These are phyloP conservation scores for Gossypium ekmanianum DNA, from an alignment of 345 rosid genomes.

Conservation along the genomic window DNA sequence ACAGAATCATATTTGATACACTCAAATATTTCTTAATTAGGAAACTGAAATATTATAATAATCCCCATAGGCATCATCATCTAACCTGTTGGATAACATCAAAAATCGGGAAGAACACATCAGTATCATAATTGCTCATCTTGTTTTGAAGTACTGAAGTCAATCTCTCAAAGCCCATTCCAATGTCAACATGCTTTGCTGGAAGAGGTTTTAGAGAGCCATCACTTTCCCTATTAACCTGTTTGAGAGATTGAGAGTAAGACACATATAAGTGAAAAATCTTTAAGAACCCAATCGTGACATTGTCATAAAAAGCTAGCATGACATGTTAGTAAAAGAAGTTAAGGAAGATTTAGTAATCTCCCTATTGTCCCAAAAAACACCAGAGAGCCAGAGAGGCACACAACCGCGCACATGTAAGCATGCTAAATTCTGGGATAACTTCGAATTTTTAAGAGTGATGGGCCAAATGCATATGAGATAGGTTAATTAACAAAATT, in stretches of 20 bases:
- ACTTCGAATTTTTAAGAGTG: background rate
- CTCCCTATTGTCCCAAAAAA: background rate
- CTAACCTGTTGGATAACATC: slow-evolving; percentile 82
- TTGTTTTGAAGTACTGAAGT: slow-evolving; percentile 87
- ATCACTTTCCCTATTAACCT: slow-evolving; percentile 93
- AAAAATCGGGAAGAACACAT: slow-evolving; percentile 88
- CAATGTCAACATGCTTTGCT: slow-evolving; percentile 98
- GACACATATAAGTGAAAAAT: background rate
- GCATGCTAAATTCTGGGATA: background rate
- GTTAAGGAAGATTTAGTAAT: background rate
- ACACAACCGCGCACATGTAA: background rate
- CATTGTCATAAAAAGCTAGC: background rate
- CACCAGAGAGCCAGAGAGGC: background rate
- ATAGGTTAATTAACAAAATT: background rate
- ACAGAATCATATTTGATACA: no score
- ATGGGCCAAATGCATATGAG: background rate
- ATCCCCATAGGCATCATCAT: background rate
- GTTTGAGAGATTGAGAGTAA: slow-evolving; percentile 24
- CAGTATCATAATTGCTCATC: slow-evolving; percentile 99
- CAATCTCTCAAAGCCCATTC: slow-evolving; percentile 95
- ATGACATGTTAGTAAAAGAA: background rate
- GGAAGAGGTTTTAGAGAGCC: slow-evolving; percentile 84
- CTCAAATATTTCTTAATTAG: no score
- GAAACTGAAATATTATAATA: no score
- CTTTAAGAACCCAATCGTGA: background rate